These are phyloP conservation scores for Venturia aucupariae DNA, from an alignment of 2,329 filamentous ascomycete genomes.

Conservation along the genomic window DNA sequence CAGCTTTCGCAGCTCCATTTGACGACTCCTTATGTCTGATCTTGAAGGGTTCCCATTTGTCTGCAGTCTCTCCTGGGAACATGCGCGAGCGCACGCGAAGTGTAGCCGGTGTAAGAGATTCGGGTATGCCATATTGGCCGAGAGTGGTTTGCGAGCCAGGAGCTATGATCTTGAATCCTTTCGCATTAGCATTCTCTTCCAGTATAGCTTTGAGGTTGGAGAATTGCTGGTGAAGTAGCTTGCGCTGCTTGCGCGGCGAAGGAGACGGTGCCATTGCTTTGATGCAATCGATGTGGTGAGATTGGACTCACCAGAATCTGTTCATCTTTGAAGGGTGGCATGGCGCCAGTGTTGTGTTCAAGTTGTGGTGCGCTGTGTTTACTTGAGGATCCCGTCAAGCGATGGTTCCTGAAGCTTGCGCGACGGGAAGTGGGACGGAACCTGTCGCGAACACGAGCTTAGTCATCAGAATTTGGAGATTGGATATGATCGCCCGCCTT, in stretches of 20 bases:
- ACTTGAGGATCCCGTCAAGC: neutral
- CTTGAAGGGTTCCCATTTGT: slow-evolving; percentile 73
- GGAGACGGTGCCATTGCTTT: neutral
- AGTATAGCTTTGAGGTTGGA: neutral
- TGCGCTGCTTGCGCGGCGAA: neutral
- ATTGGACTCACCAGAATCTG: slow-evolving; percentile 32
- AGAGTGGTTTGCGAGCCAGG: slow-evolving; percentile 83
- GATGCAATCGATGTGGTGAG: neutral
- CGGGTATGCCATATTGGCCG: slow-evolving; percentile 80
- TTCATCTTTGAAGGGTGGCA: slow-evolving; percentile 38
- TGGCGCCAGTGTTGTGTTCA: slow-evolving; percentile 19
- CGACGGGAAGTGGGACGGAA: neutral
- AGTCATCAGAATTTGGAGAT: neutral
- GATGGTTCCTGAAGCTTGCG: neutral
- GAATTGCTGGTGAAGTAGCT: neutral
- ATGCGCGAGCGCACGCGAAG: slow-evolving; percentile 85
- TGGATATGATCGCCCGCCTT: neutral
- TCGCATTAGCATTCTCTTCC: neutral
- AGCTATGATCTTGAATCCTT: slow-evolving; percentile 50
- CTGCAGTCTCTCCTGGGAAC: slow-evolving; percentile 70
- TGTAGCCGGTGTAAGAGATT: slow-evolving; percentile 84
- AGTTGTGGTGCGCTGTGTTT: neutral
- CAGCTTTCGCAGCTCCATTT: slow-evolving; percentile 19
- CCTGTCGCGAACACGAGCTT: neutral
- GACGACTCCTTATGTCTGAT: slow-evolving; percentile 46